Evolutionary conservation across 345 rosid genomes (phyloP).

Genomic region (Eucalyptus urophylla): DNA sequence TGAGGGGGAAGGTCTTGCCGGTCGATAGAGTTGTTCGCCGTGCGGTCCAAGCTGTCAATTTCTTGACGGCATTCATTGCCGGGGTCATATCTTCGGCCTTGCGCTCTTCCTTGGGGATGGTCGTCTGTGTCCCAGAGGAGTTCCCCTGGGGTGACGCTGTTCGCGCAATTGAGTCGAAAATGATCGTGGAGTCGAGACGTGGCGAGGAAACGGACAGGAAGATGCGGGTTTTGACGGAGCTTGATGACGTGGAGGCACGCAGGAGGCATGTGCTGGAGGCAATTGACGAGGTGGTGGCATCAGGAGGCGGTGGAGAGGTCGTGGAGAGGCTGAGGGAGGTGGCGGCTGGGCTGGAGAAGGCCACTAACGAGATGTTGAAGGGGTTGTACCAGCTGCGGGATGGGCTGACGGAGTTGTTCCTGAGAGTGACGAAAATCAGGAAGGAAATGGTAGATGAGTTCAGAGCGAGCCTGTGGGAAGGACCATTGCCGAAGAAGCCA

Average conservation of each 20-base stretch:
- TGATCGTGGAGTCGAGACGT: too few relatives aligned
- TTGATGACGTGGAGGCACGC: not conserved
- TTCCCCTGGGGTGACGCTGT: not conserved
- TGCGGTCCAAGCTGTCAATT: not conserved
- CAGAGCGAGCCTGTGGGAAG: not conserved
- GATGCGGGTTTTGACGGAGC: not conserved
- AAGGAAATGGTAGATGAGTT: not conserved
- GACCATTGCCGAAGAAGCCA: too few relatives aligned
- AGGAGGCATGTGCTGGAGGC: not conserved
- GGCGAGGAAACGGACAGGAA: not conserved
- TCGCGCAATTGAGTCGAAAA: not conserved
- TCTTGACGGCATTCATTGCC: not conserved
- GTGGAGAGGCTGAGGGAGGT: not conserved
- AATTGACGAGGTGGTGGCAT: too few relatives aligned
- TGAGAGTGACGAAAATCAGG: not conserved
- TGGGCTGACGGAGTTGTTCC: not conserved
- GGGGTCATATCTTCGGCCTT: not conserved
- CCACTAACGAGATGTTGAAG: not conserved
- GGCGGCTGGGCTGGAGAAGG: not conserved
- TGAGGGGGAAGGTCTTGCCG: not conserved
- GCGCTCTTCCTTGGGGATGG: not conserved
- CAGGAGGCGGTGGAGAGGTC: not conserved
- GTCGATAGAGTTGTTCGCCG: not conserved
- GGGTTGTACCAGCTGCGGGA: not conserved
- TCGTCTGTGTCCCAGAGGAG: not conserved